Base-by-base conservation (phyloP, 768 basidiomycete species). In the Hypholoma sublateritium region DNA sequence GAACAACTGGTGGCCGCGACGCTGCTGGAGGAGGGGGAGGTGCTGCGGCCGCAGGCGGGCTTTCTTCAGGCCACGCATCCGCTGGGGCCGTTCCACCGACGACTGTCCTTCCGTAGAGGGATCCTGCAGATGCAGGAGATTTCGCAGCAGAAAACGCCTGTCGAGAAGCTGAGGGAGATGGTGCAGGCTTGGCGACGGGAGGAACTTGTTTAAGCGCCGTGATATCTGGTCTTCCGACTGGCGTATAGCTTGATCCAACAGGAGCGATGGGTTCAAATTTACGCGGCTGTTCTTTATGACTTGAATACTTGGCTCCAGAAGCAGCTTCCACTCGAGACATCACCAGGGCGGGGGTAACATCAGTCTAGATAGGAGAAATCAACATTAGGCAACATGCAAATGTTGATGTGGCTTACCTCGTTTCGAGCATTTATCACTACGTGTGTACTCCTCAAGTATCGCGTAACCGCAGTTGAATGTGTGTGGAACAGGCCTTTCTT, bases 401-500 rank as follows among this genome's bases (percentile, higher is more conserved):
- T 13, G 42, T 22, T 37, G 25, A 16, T 28, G n/a, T 58, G 14
- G 14, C 49, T 19, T 34, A 91, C 91, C 80, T 95, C 93, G 62
- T 90, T 91, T 54, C 94, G 82, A 14, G 94, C 94, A 62, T 76
- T 90, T 72, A 95, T 82, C 19, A 91, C 89, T 60, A 95, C 88
- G 68, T 96, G 94, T 0, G 88, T 83, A 39, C 91, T 92, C 5
- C 86, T 86, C 44, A 98, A 78, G 70, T 89, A 95, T 55, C 77
- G 83, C 41, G 87, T 81, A 8, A 98, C 89, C 1, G 93, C 81
- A 44, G 82, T 80, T 6, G 93, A 85, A 70, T 98, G 95, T 7
- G 86, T 88, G 66, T 93, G 88, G 76, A 96, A 96, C 21, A 97
- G 79, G 7, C 96, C 96, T 70, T 98, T 98, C 72, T 91, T 89